phyloP scores from a whole-genome alignment of 306 rosid genomes.

The cucumber (Cucumis sativus) region Cucumber_9930_V3 NC_026659.2:31254001-31254500 shows the following conservation, averaged over 20 bases:
- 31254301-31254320: constrained; percentile 36
- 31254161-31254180: constrained; percentile 82
- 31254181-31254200: constrained; percentile 93
- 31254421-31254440: background rate
- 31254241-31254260: background rate
- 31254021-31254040: background rate
- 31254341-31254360: constrained; percentile 79
- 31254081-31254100: background rate
- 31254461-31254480: constrained; percentile 77
- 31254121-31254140: constrained; percentile 1
- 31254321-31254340: constrained; percentile 77
- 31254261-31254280: background rate
- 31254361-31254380: constrained; percentile 43
- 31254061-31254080: background rate
- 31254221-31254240: constrained; percentile 68
- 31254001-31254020: background rate
- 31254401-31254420: background rate
- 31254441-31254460: constrained; percentile 67
- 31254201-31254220: constrained; percentile 96
- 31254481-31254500: constrained; percentile 42
- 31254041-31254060: background rate
- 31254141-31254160: constrained; percentile 79
- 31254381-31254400: background rate
- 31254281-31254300: constrained; percentile 5
- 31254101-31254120: background rate